A percentile compares a stretch with the other conserved stretches of the same genome.
phyloP scores from a whole-genome alignment of 1,139 yeast genomes.

The Blastobotrys serpentis region DNA sequence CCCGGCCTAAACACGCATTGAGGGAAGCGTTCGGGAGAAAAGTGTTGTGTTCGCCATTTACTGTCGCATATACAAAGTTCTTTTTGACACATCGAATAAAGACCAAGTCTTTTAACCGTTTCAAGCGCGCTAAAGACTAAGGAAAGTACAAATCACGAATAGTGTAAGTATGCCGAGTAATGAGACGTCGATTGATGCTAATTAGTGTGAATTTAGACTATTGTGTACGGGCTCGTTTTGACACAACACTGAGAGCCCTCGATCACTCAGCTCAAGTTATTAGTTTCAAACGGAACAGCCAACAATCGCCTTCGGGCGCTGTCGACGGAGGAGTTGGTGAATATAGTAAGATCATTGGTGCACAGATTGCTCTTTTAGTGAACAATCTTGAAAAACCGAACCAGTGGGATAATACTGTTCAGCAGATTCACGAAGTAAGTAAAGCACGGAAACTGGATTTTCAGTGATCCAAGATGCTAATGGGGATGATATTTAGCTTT shows the following conservation, averaged over 20 bases:
- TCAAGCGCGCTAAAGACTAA: background rate
- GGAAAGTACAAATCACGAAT: background rate
- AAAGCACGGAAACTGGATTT: conserved; percentile 13
- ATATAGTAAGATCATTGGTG: conserved; percentile 47
- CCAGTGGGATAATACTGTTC: conserved; percentile 45
- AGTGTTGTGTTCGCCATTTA: conserved; percentile 1
- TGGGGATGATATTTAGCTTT: background rate
- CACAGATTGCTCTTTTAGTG: conserved; percentile 55
- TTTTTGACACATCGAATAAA: background rate
- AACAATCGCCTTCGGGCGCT: conserved; percentile 10
- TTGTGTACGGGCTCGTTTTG: background rate
- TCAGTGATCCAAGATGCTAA: background rate
- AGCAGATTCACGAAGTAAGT: conserved; percentile 47
- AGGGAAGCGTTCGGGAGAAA: background rate
- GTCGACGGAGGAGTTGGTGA: conserved; percentile 29
- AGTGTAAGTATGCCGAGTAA: background rate
- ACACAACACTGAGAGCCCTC: background rate
- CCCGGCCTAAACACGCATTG: conserved; percentile 5
- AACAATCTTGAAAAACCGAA: conserved; percentile 44
- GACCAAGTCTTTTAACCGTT: background rate
- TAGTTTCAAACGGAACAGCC: background rate
- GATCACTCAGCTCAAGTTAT: background rate
- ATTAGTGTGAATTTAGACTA: background rate
- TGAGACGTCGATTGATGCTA: background rate
- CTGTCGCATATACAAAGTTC: background rate